Evolutionary conservation across 2,329 filamentous ascomycete genomes (phyloP).

Genomic region (Monosporascus sp.): DNA sequence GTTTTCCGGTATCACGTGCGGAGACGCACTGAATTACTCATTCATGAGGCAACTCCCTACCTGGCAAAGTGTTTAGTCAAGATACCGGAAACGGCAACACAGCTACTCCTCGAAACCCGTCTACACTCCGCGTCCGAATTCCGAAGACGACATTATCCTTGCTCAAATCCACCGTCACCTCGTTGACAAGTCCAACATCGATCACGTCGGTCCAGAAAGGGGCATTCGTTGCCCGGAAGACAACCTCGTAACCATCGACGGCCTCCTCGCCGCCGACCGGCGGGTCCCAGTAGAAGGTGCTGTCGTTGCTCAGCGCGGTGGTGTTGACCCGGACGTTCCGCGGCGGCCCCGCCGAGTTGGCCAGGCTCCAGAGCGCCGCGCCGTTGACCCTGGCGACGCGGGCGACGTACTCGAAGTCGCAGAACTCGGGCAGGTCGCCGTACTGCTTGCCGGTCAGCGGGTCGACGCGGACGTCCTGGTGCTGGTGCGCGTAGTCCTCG

Average conservation of each 20-base stretch:
- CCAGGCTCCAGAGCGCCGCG: constrained; percentile 48
- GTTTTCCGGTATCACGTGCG: too few species aligned
- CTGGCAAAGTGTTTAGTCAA: neutral
- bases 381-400: constrained; percentile 50
- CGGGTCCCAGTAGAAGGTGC: constrained; percentile 43
- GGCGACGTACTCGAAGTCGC: constrained; percentile 49
- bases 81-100: constrained; percentile 22
- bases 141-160: constrained; percentile 57
- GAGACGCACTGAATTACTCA: too few species aligned
- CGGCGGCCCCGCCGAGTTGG: constrained; percentile 44
- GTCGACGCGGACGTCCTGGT: constrained; percentile 44
- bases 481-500: constrained; percentile 53
- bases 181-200: constrained; percentile 41
- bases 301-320: constrained; percentile 41
- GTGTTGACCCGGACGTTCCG: constrained; percentile 45
- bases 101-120: constrained; percentile 22
- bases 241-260: constrained; percentile 46
- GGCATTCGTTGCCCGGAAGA: constrained; percentile 47
- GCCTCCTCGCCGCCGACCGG: constrained; percentile 24
- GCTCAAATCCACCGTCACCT: constrained; percentile 40
- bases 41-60: too few species aligned
- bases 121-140: constrained; percentile 33
- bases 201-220: constrained; percentile 44
- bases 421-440: constrained; percentile 50
- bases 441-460: constrained; percentile 43